Evolutionary conservation across 208 protist genomes (phyloP).

Genomic region (Acanthamoeba castellanii): DNA sequence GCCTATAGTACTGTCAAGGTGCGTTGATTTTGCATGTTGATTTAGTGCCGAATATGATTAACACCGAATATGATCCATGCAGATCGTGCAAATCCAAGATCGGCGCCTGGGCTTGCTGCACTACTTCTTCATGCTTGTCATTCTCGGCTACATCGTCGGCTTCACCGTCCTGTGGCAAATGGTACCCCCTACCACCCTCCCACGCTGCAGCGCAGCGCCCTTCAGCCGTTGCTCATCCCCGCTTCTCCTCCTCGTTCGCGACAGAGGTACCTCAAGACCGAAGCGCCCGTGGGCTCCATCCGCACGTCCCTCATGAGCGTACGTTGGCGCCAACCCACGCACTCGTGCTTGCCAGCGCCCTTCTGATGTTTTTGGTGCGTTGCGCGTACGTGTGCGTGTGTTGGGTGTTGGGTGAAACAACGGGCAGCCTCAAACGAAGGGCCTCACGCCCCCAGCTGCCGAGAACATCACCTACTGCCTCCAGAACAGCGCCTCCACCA

Average conservation of each 20-base stretch:
- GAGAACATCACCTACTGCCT: constrained; percentile 49
- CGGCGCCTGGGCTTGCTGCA: constrained; percentile 71
- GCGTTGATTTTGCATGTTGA: neutral
- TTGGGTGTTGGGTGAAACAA: neutral
- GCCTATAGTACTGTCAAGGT: constrained; percentile 74
- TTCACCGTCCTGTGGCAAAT: constrained; percentile 64
- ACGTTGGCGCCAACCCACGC: neutral
- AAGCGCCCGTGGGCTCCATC: constrained; percentile 41
- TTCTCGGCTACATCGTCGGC: constrained; percentile 74
- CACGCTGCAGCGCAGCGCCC: too few relatives aligned
- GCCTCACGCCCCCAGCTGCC: neutral
- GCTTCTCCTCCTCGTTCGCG: neutral
- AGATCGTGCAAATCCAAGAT: constrained; percentile 75
- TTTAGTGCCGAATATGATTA: neutral
- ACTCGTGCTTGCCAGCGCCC: neutral
- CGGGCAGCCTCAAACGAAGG: constrained; percentile 55
- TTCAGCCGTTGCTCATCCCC: neutral
- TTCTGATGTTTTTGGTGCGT: neutral
- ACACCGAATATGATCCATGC: neutral
- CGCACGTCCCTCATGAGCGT: constrained; percentile 70
- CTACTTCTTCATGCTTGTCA: constrained; percentile 67
- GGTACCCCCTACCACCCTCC: neutral
- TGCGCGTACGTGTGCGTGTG: too few relatives aligned
- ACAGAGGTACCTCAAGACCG: constrained; percentile 51
- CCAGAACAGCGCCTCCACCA: neutral